Evolutionary conservation across 306 rosid genomes (phyloP).

Genomic region (Quercus engelmannii): DNA sequence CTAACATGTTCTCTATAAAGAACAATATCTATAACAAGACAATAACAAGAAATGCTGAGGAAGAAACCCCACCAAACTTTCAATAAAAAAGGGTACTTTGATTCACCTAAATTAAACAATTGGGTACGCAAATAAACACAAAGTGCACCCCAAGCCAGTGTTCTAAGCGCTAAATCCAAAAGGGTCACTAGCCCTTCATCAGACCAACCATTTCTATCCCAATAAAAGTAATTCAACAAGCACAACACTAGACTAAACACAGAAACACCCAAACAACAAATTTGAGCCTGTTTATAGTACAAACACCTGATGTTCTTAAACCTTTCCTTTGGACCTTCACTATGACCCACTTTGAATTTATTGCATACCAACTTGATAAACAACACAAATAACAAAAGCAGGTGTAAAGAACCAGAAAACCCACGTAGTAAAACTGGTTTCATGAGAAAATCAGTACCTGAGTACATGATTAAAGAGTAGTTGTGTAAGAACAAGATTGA

Average conservation of each 20-base stretch:
- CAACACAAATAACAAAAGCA: constrained; percentile 19
- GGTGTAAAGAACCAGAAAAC: constrained; percentile 21
- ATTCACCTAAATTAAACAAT: constrained; percentile 27
- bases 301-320: background rate
- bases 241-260: constrained; percentile 16
- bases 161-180: constrained; percentile 37
- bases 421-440: constrained; percentile 43
- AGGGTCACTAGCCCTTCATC: constrained; percentile 36
- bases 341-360: background rate
- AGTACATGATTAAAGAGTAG: constrained; percentile 1
- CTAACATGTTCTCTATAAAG: constrained; percentile 6
- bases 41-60: constrained; percentile 31
- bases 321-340: constrained; percentile 24
- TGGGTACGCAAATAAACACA: constrained; percentile 23
- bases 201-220: constrained; percentile 31
- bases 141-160: constrained; percentile 35
- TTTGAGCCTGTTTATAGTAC: constrained; percentile 11
- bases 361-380: constrained; percentile 20
- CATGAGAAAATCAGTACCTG: constrained; percentile 13
- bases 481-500: background rate
- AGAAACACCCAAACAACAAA: constrained; percentile 29
- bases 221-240: constrained; percentile 21
- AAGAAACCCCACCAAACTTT: constrained; percentile 38
- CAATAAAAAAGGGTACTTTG: constrained; percentile 26
- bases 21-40: constrained; percentile 25